Conservation (phyloP, 2,329 filamentous ascomycete genomes). For the Claviceps quebecensis region DNA sequence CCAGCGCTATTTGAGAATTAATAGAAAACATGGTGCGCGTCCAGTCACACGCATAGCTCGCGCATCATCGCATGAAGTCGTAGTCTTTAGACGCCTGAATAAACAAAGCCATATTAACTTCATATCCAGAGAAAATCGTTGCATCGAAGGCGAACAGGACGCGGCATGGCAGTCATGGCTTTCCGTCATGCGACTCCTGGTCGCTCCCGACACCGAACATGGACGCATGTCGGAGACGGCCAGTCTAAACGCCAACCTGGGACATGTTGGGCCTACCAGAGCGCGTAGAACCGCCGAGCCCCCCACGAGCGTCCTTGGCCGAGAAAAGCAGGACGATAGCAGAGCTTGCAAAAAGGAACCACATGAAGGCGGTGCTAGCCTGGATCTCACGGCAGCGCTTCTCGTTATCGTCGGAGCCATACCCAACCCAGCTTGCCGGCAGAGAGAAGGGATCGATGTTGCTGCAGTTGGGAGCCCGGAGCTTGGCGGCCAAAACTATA, state of each 20-base stretch:
- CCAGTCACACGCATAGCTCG: background rate
- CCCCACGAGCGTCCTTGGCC: conserved; percentile 36
- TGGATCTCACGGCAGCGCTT: conserved; percentile 64
- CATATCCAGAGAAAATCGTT: background rate
- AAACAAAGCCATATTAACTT: conserved; percentile 2
- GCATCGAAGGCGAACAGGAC: background rate
- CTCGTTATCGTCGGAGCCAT: conserved; percentile 41
- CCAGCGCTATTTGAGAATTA: background rate
- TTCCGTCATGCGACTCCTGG: background rate
- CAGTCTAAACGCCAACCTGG: conserved; percentile 34
- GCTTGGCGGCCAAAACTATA: conserved; percentile 56
- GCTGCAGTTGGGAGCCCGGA: conserved; percentile 54
- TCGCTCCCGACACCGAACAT: background rate
- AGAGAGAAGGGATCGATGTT: conserved; percentile 25
- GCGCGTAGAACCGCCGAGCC: conserved; percentile 27
- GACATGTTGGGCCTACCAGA: conserved; percentile 38
- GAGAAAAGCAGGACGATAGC: conserved; percentile 41
- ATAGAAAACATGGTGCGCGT: background rate
- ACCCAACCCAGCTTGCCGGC: conserved; percentile 42
- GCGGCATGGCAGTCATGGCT: background rate
- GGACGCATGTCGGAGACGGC: background rate
- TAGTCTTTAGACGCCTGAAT: conserved; percentile 3
- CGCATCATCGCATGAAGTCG: background rate
- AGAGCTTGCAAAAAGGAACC: conserved; percentile 59
- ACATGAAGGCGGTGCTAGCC: conserved; percentile 61